Evolutionary conservation across 441 rosid species (phyloP), one percentile per base, ranked within the genome.

Genomic region (Dalechampia spathulata): DNA sequence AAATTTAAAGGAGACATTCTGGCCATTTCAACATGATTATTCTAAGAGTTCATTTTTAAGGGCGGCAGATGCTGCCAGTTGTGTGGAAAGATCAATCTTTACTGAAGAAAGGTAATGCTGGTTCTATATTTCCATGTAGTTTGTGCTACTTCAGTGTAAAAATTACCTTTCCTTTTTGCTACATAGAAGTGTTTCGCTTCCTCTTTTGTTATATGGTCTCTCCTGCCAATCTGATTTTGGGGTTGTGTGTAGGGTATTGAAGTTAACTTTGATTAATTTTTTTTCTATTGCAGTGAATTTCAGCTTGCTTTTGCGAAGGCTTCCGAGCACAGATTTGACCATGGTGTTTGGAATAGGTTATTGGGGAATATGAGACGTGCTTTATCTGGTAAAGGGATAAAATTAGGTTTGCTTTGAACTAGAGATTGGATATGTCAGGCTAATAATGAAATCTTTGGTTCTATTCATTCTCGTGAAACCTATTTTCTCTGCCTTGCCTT

Each of bases 311-410:
- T 85, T 44, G 78, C 87, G 28, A 81, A 79, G 72, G 85, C 83
- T 50, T 80, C 87, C 62, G 81, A 75, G 34, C 75, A 77, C 60
- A 79, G 85, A 75, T 63, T 81, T 52, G 83, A 75, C 17, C 76
- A 79, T 52, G 87, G 83, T 47, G 78, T 75, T 59, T 81, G 86
- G 87, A 81, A 82, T 22, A 71, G 69, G 19, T 82, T 74, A 32
- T 73, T 77, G 25, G 87, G 91, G 50, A 85, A 84, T 61, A 84
- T 81, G 87, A 81, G 87, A 41, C 77, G 79, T 57, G 83, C 87
- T 58, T 72, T 84, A 55, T 70, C 91, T 11, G 87, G 91, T 81
- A 73, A 27, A 22, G 46, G 19, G 27, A 46, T 30, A 8, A n/a
- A n/a, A 45, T 11, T 34, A 40, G 36, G 7, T 13, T 38, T 52